These are phyloP conservation scores for Suillus luteus DNA, from an alignment of 768 basidiomycete species.

Conservation along the genomic window DNA sequence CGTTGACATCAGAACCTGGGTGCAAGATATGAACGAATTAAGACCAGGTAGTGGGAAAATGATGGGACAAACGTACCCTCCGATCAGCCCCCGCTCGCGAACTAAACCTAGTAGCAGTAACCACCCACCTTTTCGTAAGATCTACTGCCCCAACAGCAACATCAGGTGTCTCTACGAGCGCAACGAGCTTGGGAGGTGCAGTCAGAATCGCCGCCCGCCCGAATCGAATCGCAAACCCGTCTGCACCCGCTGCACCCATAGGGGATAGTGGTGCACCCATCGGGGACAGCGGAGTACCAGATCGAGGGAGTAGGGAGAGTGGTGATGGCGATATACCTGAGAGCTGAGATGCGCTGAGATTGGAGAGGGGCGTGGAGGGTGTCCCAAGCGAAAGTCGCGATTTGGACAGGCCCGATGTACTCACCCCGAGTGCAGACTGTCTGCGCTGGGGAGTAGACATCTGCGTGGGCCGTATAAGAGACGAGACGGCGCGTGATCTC, in stretches of 20 bases:
- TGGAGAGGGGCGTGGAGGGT: conserved; percentile 40
- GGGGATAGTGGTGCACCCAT: conserved; percentile 29
- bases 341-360: conserved; percentile 1
- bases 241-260: conserved; percentile 26
- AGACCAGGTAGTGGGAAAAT: conserved; percentile 2
- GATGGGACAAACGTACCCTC: conserved; percentile 53
- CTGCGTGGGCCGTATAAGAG: conserved; percentile 56
- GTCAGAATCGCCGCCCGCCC: conserved; percentile 78
- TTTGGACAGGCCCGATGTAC: conserved; percentile 37
- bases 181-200: conserved; percentile 81
- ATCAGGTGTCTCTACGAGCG: conserved; percentile 84
- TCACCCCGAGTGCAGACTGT: conserved; percentile 30
- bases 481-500: conserved; percentile 50
- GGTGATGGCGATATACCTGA: conserved; percentile 2
- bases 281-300: conserved; percentile 38
- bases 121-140: conserved; percentile 77
- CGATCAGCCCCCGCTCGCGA: conserved; percentile 80
- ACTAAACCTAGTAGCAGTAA: conserved; percentile 87
- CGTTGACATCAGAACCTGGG: conserved; percentile 81
- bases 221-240: conserved; percentile 49
- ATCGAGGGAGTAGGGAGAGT: conserved; percentile 31
- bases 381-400: conserved; percentile 47
- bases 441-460: conserved; percentile 46
- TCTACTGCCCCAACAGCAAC: conserved; percentile 90
- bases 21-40: conserved; percentile 1